Conservation (phyloP, 1,284 basidiomycete species). For the Ustilago bromivora region DNA sequence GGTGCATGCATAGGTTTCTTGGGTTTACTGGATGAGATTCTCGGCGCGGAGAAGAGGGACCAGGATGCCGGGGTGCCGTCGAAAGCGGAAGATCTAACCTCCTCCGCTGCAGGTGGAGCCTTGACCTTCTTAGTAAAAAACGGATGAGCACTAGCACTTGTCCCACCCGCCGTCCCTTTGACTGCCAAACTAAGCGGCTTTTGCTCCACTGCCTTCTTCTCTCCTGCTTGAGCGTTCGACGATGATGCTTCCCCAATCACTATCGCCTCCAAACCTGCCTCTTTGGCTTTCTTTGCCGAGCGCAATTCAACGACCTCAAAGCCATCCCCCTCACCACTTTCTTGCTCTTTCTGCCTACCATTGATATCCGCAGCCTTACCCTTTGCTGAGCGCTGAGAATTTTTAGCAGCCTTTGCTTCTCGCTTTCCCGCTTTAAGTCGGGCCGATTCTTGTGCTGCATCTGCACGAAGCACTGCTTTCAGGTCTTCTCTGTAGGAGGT, state of each 20-base stretch:
- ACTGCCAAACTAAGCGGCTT: slow-evolving; percentile 40
- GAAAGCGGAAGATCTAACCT: slow-evolving; percentile 4
- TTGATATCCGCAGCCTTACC: neutral
- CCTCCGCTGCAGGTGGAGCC: slow-evolving; percentile 7
- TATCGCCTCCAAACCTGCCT: neutral
- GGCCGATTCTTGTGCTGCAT: slow-evolving; percentile 30
- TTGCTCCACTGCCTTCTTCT: slow-evolving; percentile 14
- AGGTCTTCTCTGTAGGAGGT: slow-evolving; percentile 47
- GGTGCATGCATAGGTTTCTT: slow-evolving; percentile 29
- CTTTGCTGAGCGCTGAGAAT: slow-evolving; percentile 6
- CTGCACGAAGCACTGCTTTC: slow-evolving; percentile 48
- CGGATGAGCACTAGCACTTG: slow-evolving; percentile 28
- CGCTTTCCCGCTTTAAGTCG: slow-evolving; percentile 24
- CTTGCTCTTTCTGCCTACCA: neutral
- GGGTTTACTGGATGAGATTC: slow-evolving; percentile 11
- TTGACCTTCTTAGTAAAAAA: slow-evolving; percentile 41
- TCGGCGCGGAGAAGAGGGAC: slow-evolving; percentile 39
- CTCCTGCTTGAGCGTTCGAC: neutral
- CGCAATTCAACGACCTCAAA: slow-evolving; percentile 34
- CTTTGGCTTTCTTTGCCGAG: neutral
- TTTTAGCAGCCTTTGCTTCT: slow-evolving; percentile 14
- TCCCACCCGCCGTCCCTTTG: slow-evolving; percentile 17
- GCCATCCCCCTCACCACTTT: slow-evolving; percentile 4
- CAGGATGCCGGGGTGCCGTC: slow-evolving; percentile 21
- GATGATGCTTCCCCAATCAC: neutral